A percentile compares a stretch with the other conserved stretches of the same genome.
Conservation (phyloP, 2,329 filamentous ascomycete genomes). For the Ophiostoma triangulosporum region DNA sequence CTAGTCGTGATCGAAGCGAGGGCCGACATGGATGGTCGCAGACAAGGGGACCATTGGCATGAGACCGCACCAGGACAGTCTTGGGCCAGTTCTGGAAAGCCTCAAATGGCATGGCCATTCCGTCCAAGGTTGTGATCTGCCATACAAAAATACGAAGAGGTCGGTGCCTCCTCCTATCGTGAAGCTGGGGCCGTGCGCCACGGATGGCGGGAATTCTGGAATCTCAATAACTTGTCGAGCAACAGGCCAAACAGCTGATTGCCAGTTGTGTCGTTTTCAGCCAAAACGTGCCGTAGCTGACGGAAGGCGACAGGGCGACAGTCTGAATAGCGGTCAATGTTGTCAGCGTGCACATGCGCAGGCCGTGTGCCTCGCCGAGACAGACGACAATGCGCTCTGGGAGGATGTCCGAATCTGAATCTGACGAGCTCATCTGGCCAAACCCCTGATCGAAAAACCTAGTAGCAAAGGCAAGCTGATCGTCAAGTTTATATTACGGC, state of each 20-base stretch:
- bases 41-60: background rate
- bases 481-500: no score
- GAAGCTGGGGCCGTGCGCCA: background rate
- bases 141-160: background rate
- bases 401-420: no score
- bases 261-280: background rate
- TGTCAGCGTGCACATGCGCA: background rate
- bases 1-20: background rate
- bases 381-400: background rate
- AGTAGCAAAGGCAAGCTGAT: no score
- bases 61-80: no score
- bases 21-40: background rate
- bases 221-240: background rate
- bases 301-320: background rate
- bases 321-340: no score
- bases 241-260: background rate
- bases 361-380: background rate
- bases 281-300: background rate
- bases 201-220: background rate
- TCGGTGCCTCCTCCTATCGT: background rate
- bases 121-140: constrained; percentile 1
- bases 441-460: no score
- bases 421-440: no score
- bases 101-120: background rate
- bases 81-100: background rate